Conservation (phyloP, 768 basidiomycete species). For the Suillus occidentalis region DNA sequence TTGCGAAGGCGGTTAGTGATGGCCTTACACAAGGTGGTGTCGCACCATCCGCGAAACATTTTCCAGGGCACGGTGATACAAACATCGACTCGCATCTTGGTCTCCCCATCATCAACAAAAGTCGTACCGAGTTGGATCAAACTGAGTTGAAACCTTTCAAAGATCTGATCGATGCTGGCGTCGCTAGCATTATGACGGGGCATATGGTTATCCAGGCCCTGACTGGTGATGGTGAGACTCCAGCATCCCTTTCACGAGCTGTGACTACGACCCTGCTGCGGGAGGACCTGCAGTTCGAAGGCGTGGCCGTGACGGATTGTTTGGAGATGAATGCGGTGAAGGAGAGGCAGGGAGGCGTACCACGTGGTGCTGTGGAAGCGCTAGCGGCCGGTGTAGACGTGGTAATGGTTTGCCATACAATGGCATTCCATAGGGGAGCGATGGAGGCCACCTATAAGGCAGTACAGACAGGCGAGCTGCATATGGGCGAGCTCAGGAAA, state of each 20-base stretch:
- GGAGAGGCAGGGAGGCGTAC: conserved; percentile 41
- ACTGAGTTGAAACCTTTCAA: conserved; percentile 64
- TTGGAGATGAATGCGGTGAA: conserved; percentile 73
- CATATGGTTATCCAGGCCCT: conserved; percentile 69
- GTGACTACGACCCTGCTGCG: conserved; percentile 57
- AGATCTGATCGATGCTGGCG: conserved; percentile 37
- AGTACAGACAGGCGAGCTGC: conserved; percentile 43
- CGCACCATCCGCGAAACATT: conserved; percentile 68
- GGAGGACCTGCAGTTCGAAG: conserved; percentile 48
- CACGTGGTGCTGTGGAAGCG: conserved; percentile 55
- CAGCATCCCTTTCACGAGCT: conserved; percentile 55
- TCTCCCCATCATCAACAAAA: conserved; percentile 60
- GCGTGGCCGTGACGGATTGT: conserved; percentile 72
- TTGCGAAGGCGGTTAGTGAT: conserved; percentile 44
- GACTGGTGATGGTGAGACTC: conserved; percentile 48
- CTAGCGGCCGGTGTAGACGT: conserved; percentile 67
- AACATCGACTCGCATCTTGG: conserved; percentile 69
- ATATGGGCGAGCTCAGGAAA: conserved; percentile 35
- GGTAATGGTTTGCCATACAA: conserved; percentile 74
- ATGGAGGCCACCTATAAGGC: conserved; percentile 53
- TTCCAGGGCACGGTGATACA: conserved; percentile 76
- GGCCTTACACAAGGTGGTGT: conserved; percentile 51
- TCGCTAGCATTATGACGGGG: conserved; percentile 69
- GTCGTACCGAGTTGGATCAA: conserved; percentile 37
- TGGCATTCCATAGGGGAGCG: conserved; percentile 51